Conservation (phyloP, 495 filamentous ascomycete genomes). For the Cenococcum geophilum region DNA sequence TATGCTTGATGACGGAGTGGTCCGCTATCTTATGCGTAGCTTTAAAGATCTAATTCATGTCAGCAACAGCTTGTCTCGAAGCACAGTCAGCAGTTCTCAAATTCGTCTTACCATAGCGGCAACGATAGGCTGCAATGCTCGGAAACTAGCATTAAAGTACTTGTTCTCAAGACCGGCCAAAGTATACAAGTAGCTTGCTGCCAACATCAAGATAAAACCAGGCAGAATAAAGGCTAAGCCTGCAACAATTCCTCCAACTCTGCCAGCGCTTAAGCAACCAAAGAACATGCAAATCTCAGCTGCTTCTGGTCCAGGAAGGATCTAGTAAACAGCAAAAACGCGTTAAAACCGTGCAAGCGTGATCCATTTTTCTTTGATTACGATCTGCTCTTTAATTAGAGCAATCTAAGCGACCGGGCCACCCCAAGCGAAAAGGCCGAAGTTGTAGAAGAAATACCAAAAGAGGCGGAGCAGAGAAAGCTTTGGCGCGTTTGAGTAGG, state of each 20-base stretch:
- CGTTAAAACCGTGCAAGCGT: conserved; percentile 37
- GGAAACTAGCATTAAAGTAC: conserved; percentile 38
- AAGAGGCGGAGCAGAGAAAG: conserved; percentile 33
- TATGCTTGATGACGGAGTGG: conserved; percentile 32
- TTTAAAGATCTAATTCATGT: conserved; percentile 31
- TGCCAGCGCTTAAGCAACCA: conserved; percentile 37
- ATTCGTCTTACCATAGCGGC: conserved; percentile 35
- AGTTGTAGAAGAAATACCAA: conserved; percentile 41
- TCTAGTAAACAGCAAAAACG: conserved; percentile 41
- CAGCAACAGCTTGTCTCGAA: neutral
- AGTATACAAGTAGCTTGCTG: conserved; percentile 36
- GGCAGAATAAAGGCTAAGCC: conserved; percentile 37
- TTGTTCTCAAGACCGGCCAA: conserved; percentile 35
- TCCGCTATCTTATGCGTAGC: conserved; percentile 38
- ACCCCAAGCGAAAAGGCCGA: conserved; percentile 40
- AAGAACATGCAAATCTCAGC: conserved; percentile 42
- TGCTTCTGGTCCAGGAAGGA: conserved; percentile 38
- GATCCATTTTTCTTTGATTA: conserved; percentile 40
- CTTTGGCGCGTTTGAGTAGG: conserved; percentile 34
- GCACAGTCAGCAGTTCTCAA: neutral
- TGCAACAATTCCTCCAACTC: conserved; percentile 37
- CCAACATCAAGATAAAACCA: conserved; percentile 38
- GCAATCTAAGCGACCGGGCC: conserved; percentile 41
- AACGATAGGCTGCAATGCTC: conserved; percentile 39
- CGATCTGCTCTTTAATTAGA: conserved; percentile 38